Evolutionary conservation across 305 asterid species (phyloP).

Genomic region (Fraxinus ornus): DNA sequence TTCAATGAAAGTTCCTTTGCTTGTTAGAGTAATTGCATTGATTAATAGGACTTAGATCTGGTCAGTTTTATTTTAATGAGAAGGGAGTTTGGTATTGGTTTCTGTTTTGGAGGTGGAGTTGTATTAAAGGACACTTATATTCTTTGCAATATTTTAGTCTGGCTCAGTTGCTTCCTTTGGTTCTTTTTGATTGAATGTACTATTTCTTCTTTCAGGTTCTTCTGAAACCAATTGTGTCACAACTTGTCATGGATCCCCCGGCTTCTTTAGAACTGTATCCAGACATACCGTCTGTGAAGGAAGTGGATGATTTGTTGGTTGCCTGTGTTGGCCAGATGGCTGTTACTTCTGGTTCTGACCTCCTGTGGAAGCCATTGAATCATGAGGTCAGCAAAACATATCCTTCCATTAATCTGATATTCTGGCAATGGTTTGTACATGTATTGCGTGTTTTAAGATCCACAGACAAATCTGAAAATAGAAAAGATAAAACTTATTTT

Average conservation of each 20-base stretch:
- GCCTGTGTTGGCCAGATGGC: conserved; percentile 90
- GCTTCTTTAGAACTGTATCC: conserved; percentile 43
- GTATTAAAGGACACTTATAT: neutral
- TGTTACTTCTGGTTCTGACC: conserved; percentile 85
- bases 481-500: neutral
- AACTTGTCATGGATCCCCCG: conserved; percentile 71
- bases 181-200: neutral
- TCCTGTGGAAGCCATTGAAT: conserved; percentile 88
- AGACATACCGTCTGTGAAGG: conserved; percentile 57
- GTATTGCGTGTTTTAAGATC: neutral
- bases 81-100: neutral
- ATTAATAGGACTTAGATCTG: too few relatives aligned
- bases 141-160: neutral
- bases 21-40: too few relatives aligned
- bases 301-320: conserved; percentile 71
- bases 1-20: too few relatives aligned
- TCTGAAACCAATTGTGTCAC: conserved; percentile 75
- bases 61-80: neutral
- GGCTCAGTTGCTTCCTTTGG: neutral
- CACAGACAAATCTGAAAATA: neutral
- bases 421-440: neutral
- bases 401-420: neutral
- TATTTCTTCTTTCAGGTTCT: conserved; percentile 55
- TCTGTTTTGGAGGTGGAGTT: neutral
- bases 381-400: conserved; percentile 63